Conservation (phyloP, 352 stramenopile species). For the Pythium guiyangense region DNA sequence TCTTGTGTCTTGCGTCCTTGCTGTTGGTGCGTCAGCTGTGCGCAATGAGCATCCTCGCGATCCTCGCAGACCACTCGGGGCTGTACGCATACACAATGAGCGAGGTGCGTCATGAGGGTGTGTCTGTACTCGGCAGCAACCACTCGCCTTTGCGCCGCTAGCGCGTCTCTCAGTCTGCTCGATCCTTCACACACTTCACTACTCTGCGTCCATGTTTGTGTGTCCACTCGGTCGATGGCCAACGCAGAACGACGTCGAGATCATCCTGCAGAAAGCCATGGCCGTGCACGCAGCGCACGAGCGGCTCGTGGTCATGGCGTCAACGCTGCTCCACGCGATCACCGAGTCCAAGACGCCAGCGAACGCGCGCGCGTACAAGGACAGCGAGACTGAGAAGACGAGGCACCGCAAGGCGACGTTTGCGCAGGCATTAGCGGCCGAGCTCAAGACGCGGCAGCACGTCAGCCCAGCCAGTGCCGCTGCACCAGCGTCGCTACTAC, state of each 20-base stretch:
- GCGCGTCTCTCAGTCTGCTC: not conserved
- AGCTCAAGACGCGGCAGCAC: constrained; percentile 18
- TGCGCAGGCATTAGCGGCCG: constrained; percentile 23
- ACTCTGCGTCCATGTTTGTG: not conserved
- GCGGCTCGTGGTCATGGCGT: constrained; percentile 32
- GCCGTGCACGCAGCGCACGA: constrained; percentile 40
- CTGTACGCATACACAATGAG: constrained; percentile 60
- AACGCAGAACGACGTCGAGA: constrained; percentile 22
- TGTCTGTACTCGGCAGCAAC: not conserved
- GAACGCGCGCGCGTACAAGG: constrained; percentile 34
- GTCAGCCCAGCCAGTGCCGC: not conserved
- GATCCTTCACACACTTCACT: not conserved
- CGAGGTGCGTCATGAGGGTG: constrained; percentile 21
- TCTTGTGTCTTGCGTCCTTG: not conserved
- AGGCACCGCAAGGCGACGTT: constrained; percentile 30
- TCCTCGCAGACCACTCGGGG: constrained; percentile 34
- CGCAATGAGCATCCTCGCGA: constrained; percentile 39
- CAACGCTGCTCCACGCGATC: constrained; percentile 36
- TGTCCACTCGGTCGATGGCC: no score
- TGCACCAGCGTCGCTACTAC: not conserved
- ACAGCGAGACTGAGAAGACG: constrained; percentile 24
- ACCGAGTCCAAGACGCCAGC: constrained; percentile 29
- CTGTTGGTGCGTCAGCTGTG: constrained; percentile 19
- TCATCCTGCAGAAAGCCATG: constrained; percentile 45
- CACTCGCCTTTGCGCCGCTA: not conserved